Conservation (phyloP, 257 asterid genomes). For the Solanum sejunctum region DNA sequence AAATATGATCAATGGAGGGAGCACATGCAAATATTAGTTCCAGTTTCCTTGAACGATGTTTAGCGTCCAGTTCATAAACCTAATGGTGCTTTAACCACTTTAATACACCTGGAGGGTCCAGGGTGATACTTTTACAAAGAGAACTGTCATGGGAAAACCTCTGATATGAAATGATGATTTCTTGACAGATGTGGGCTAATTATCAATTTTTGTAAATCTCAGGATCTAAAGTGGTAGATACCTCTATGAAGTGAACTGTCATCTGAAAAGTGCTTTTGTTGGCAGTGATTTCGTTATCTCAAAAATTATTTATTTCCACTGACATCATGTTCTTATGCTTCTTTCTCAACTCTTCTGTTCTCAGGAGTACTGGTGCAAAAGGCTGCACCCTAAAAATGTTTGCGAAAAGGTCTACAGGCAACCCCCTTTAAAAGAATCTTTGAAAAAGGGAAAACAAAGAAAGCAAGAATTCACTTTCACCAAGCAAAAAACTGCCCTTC, state of each 20-base stretch:
- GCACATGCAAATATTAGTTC: not conserved
- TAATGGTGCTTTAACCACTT: not conserved
- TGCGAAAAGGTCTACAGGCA: slow-evolving; percentile 97
- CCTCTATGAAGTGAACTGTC: not conserved
- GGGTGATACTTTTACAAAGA: not conserved
- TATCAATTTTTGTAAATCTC: not conserved
- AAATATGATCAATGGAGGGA: not conserved
- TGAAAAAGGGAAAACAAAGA: slow-evolving; percentile 87
- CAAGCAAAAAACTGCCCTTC: slow-evolving; percentile 60
- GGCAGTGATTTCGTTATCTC: not conserved
- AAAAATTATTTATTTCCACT: not conserved
- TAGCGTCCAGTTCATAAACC: not conserved
- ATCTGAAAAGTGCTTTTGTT: not conserved
- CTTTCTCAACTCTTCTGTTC: slow-evolving; percentile 5
- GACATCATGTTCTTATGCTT: not conserved
- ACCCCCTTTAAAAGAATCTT: slow-evolving; percentile 88
- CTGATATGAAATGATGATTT: not conserved
- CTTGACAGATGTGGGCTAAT: not conserved
- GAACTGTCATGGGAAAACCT: not conserved
- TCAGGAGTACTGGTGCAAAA: slow-evolving; percentile 97
- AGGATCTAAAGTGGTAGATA: not conserved
- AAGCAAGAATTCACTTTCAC: slow-evolving; percentile 71
- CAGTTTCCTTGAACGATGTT: not conserved
- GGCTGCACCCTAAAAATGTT: slow-evolving; percentile 87
- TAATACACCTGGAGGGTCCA: not conserved